Evolutionary conservation across 225 moss, liverwort and hornwort species (phyloP).

Genomic region (Marchantia polymorpha): DNA sequence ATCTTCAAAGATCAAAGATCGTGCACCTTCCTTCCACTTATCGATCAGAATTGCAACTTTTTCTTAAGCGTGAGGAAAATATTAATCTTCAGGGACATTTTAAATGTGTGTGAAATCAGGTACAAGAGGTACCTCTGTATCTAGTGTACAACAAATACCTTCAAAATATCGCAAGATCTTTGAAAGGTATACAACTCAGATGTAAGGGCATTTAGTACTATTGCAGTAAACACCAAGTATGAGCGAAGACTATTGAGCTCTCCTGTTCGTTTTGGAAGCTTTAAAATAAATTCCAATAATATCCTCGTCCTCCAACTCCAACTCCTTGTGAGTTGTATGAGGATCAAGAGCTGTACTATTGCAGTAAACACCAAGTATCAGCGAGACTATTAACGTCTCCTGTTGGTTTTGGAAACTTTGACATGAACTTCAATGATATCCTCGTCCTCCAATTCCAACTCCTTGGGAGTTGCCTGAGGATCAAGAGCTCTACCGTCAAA

Average conservation of each 20-base stretch:
- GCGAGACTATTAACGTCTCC: not conserved
- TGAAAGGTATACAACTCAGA: not conserved
- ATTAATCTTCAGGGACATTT: not conserved
- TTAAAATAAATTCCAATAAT: constrained; percentile 62
- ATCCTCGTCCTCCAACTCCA: constrained; percentile 75
- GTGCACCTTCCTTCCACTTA: not conserved
- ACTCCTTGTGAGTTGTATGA: constrained; percentile 51
- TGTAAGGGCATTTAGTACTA: not conserved
- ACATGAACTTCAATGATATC: constrained; percentile 68
- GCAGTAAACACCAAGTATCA: not conserved
- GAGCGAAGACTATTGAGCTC: not conserved
- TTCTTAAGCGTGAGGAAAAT: not conserved
- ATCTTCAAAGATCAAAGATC: not conserved
- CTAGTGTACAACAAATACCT: not conserved
- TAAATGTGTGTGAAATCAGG: not conserved
- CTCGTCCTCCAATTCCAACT: constrained; percentile 69
- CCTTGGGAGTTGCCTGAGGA: constrained; percentile 54
- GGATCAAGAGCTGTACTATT: constrained; percentile 52
- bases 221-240: not conserved
- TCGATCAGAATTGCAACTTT: not conserved
- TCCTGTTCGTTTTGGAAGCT: not conserved
- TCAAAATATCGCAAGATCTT: not conserved
- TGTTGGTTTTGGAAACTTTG: constrained; percentile 6
- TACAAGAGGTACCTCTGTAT: constrained; percentile 1
- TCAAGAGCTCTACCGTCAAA: constrained; percentile 72